Percentiles rank a stretch among this genome's conserved stretches.
Conservation (phyloP, 2,329 filamentous ascomycete species). For the Trichoderma atroviride region DNA sequence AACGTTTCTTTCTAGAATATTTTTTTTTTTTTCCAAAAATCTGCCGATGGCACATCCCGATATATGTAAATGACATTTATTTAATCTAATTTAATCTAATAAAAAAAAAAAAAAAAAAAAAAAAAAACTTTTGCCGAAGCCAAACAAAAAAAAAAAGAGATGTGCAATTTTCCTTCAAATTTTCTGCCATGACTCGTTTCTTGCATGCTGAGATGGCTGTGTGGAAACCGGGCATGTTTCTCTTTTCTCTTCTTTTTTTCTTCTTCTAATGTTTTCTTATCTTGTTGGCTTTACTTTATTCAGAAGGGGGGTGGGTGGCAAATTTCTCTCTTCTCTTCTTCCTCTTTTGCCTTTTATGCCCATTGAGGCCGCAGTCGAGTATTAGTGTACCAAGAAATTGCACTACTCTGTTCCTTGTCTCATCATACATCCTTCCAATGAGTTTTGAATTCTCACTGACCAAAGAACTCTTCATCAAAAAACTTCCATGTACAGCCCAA, state of each 20-base stretch:
- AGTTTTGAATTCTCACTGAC: not conserved
- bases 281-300: not conserved
- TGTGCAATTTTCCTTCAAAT: not conserved
- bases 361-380: not conserved
- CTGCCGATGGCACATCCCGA: not conserved
- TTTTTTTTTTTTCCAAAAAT: not conserved
- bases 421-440: not conserved
- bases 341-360: not conserved
- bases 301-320: not conserved
- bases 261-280: not conserved
- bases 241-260: not conserved
- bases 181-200: slow-evolving; percentile 9
- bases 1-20: not conserved
- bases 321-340: not conserved
- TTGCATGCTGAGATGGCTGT: slow-evolving; percentile 10
- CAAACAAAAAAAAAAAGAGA: not conserved
- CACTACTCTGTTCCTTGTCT: not conserved
- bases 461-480: not conserved
- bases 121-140: no score
- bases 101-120: not conserved
- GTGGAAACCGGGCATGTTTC: not conserved
- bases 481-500: not conserved
- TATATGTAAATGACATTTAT: no score
- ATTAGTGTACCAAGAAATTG: not conserved
- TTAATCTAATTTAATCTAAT: not conserved